Base-by-base conservation (phyloP, 2,329 filamentous ascomycete genomes). In the Pseudopithomyces chartarum region DNA sequence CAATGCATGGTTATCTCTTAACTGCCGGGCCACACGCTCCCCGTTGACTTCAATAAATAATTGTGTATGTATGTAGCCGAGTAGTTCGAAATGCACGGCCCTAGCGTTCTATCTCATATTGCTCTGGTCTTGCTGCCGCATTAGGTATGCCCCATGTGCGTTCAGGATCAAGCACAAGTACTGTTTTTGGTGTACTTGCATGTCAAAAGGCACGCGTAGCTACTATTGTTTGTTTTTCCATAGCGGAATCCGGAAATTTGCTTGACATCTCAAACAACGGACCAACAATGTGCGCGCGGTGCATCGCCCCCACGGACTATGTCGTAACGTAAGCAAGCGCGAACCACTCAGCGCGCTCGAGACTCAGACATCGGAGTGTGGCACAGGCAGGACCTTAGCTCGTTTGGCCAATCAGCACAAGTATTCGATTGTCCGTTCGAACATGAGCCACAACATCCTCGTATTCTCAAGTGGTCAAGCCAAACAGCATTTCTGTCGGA, bases 161-260 rank as follows among this genome's bases (percentile, higher is more conserved):
- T 48, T 6, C 12, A n/a, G 1, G 3, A 29, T 29, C 15, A 39
- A 15, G 22, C 46, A 17, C 33, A 49, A 29, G 22, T 12, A 29
- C 11, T 50, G 17, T 13, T 50, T 40, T 40, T 15, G 8, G n/a
- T 39, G 47, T 23, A 19, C 7, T 8, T 20, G 47, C 34, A 19
- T 29, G 20, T 13, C 20, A 19, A 17, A n/a, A 8, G 29, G 15
- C 38, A 6, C 34, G 20, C n/a, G 29, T 15, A 8, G 22, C 34
- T 17, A 20, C 19, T 6, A 23, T 29, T 10, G 20, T 22, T 45
- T 11, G 23, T n/a, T 45, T 29, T 23, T 40, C 20, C 38, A 22
- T 22, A 39, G 42, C 48, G 48, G 48, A 40, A 43, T 51, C 15
- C 48, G 48, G 48, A 51, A 33, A 51, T 51, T 51, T 51, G 48